Evolutionary conservation across 768 basidiomycete genomes (phyloP).

Genomic region (Lentinus brumalis): DNA sequence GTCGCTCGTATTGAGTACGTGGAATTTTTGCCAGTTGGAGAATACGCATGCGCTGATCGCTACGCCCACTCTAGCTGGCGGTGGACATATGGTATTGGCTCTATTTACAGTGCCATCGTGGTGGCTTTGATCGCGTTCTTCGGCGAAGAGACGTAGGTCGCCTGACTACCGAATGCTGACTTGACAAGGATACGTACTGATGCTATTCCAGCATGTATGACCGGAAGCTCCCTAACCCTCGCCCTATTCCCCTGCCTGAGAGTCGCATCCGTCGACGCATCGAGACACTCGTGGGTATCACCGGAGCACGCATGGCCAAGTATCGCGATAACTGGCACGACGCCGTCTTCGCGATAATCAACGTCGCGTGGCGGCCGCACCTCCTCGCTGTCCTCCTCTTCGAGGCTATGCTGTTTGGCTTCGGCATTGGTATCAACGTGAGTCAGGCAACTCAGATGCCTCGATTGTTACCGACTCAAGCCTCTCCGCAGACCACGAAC

Average conservation of each 20-base stretch:
- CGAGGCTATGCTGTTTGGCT: conserved; percentile 64
- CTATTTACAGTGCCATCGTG: conserved; percentile 57
- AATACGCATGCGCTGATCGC: not conserved
- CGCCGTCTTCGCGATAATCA: conserved; percentile 46
- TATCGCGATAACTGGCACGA: conserved; percentile 54
- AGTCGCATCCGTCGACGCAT: conserved; percentile 52
- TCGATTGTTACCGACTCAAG: not conserved
- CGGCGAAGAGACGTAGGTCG: conserved; percentile 63
- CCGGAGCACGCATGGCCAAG: conserved; percentile 58
- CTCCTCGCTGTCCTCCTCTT: conserved; percentile 52
- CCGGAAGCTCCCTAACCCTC: conserved; percentile 45
- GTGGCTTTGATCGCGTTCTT: conserved; percentile 59
- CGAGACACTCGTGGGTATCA: conserved; percentile 64
- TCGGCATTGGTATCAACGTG: conserved; percentile 64
- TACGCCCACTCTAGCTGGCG: conserved; percentile 45
- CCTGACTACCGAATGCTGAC: not conserved
- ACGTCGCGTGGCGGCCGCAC: conserved; percentile 66
- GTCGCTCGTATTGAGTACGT: conserved; percentile 51
- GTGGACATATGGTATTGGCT: conserved; percentile 70
- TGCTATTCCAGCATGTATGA: conserved; percentile 55
- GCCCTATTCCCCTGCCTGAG: conserved; percentile 47
- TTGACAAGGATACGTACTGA: conserved; percentile 1
- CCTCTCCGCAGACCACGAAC: conserved; percentile 54
- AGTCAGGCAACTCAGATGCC: conserved; percentile 7
- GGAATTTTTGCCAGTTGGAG: not conserved